phyloP scores from a whole-genome alignment of 2,329 filamentous ascomycete species.

The Blastomyces silverae region DNA sequence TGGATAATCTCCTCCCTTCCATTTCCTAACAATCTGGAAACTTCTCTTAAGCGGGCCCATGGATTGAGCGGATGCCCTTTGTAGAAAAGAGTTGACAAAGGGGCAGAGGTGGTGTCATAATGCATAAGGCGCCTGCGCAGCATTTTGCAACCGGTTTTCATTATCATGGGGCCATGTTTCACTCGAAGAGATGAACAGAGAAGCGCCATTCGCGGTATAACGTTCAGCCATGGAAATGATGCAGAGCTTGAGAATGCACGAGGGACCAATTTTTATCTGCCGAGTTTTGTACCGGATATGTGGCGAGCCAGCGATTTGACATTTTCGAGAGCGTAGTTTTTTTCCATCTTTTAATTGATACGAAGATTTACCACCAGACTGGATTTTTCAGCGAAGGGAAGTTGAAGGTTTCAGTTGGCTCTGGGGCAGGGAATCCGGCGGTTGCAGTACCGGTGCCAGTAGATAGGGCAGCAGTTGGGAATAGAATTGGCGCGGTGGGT shows the following conservation, averaged over 20 bases:
- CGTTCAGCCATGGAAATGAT: background rate
- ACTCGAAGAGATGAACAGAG: background rate
- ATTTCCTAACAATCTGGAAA: background rate
- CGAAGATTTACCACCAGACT: slow-evolving; percentile 1
- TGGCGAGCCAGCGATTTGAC: background rate
- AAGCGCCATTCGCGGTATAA: background rate
- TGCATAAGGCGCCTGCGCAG: background rate
- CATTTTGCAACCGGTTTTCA: background rate
- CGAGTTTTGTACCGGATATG: background rate
- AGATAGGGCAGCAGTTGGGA: background rate
- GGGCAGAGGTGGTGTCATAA: background rate
- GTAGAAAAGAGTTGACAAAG: background rate
- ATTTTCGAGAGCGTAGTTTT: background rate
- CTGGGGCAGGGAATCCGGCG: background rate
- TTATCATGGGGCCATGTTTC: background rate
- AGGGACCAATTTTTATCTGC: background rate
- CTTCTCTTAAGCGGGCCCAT: background rate
- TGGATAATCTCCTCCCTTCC: background rate
- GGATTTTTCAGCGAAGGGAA: slow-evolving; percentile 7
- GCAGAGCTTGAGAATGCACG: background rate
- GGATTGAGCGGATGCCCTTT: background rate
- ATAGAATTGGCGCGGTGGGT: slow-evolving; percentile 3
- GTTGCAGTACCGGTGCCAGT: slow-evolving; percentile 8
- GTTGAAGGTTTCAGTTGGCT: slow-evolving; percentile 4
- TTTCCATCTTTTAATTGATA: background rate